A percentile compares a stretch with the other conserved stretches of the same genome.
phyloP scores from a whole-genome alignment of 2,329 filamentous ascomycete genomes.

The Ophiostoma himal-ulmi region DNA sequence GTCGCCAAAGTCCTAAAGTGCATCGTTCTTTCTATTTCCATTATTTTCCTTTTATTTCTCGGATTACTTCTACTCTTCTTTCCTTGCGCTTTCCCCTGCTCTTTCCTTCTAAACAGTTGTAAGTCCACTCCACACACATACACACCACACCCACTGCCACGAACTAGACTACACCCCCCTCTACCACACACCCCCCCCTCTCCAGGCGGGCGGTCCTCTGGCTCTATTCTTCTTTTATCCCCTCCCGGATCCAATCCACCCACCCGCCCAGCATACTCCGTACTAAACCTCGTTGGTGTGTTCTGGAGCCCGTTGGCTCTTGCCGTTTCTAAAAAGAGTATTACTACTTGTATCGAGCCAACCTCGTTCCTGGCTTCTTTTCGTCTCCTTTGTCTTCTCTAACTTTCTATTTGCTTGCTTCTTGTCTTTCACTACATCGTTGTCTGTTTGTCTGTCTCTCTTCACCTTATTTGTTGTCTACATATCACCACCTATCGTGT shows the following conservation, averaged over 20 bases:
- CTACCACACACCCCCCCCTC: neutral
- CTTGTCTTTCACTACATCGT: neutral
- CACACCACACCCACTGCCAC: neutral
- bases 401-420: neutral
- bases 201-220: slow-evolving; percentile 12
- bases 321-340: neutral
- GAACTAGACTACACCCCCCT: neutral
- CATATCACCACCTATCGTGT: neutral
- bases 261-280: slow-evolving; percentile 2
- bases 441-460: neutral
- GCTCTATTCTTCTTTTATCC: neutral
- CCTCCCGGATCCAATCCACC: slow-evolving; percentile 7
- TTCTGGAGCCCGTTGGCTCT: slow-evolving; percentile 1
- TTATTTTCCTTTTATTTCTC: neutral
- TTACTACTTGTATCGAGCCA: slow-evolving; percentile 1
- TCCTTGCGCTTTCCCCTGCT: neutral
- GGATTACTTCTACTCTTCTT: neutral
- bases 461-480: neutral
- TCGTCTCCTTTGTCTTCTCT: neutral
- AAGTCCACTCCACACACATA: neutral
- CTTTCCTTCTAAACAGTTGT: neutral
- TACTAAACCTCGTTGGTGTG: neutral
- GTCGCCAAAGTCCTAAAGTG: neutral
- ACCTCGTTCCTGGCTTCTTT: slow-evolving; percentile 6
- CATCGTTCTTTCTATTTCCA: neutral